Base-by-base conservation (phyloP, 495 filamentous ascomycete species). In the Pseudotulostoma volvatum region DNA sequence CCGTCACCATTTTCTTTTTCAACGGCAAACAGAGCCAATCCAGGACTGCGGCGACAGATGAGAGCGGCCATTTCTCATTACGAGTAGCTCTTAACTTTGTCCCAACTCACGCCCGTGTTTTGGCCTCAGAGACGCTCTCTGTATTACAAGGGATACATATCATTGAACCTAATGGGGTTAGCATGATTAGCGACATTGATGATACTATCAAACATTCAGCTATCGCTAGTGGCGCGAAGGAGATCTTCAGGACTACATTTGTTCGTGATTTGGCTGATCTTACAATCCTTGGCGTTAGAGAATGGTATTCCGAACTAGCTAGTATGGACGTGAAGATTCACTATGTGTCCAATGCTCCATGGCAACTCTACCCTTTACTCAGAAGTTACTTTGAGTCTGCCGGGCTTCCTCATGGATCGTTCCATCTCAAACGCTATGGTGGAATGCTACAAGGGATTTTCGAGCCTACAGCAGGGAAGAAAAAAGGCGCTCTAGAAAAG, bases 391-490 rank as follows among this genome's bases (percentile, higher is more conserved):
- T 95, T 54, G 71, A 77, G 46, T 49, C 73, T 31, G 82, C 82
- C 7, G 81, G 81, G 4, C 61, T 99, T 9, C 90, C 90, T 0
- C 73, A 71, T 8, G 90, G 87, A 1, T 90, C 84, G 0, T 80
- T 94, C 47, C 92, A 99, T 50, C 55, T 99, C 46, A 99, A 99
- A 56, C 81, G 87, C 38, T 99, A 96, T 57, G 77, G 68, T 36
- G 90, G 90, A 19, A 90, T 96, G 81, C 65, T 99, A 1, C 85
- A 94, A 56, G 90, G 90, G 0, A 94, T 99, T 31, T 95, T 99
- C 45, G 90, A 99, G 57, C 92, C 90, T 14, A 90, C 93, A 2
- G 84, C 88, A 0, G 90, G 96, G 57, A 65, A 87, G 32, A 99
- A 99, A 61, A 88, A 83, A 53, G 74, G 75, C 0, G 80, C 80